Evolutionary conservation across 1,139 yeast species (phyloP).

Genomic region (Kodamaea alishanica): DNA sequence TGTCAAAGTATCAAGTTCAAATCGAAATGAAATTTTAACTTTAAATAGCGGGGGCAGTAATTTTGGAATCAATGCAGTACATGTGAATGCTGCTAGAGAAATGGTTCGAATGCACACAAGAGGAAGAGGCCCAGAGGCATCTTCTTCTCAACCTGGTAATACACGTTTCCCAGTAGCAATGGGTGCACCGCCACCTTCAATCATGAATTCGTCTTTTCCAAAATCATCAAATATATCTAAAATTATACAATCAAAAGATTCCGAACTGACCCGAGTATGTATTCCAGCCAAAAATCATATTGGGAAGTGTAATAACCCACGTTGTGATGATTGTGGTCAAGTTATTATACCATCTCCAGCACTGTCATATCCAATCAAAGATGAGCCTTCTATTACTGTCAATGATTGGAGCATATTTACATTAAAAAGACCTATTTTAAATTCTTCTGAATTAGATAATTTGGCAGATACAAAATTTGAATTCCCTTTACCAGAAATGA

Average conservation of each 20-base stretch:
- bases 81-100: slow-evolving; percentile 61
- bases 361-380: slow-evolving; percentile 57
- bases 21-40: no score
- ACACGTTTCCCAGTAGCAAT: slow-evolving; percentile 3
- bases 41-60: neutral
- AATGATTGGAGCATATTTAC: slow-evolving; percentile 78
- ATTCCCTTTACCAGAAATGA: slow-evolving; percentile 95
- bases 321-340: slow-evolving; percentile 62
- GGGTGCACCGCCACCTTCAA: slow-evolving; percentile 8
- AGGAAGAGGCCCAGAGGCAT: slow-evolving; percentile 28
- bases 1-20: no score
- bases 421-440: slow-evolving; percentile 71
- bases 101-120: slow-evolving; percentile 47
- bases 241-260: neutral
- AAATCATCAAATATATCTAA: neutral
- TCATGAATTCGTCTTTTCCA: slow-evolving; percentile 9
- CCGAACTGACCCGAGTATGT: slow-evolving; percentile 3
- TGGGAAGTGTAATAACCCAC: slow-evolving; percentile 36
- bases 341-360: slow-evolving; percentile 73
- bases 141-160: neutral
- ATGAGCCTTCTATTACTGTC: slow-evolving; percentile 62
- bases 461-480: slow-evolving; percentile 58
- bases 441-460: slow-evolving; percentile 67
- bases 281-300: slow-evolving; percentile 9
- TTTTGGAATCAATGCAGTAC: slow-evolving; percentile 50